Evolutionary conservation across 1,139 yeast species (phyloP).

Genomic region (Debaryomycetaceae sp.): DNA sequence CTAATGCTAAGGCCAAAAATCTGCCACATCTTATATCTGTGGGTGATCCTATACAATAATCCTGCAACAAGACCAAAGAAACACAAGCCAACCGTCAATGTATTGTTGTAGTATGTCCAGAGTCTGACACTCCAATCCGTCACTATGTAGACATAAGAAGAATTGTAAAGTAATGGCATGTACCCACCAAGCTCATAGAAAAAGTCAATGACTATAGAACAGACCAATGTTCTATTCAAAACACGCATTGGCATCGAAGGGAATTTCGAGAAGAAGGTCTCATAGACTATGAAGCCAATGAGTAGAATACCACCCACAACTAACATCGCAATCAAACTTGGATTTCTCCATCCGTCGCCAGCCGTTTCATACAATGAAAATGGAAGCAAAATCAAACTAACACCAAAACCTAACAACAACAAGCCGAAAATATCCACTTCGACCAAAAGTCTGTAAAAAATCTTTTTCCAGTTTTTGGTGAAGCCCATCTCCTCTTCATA

Average conservation of each 20-base stretch:
- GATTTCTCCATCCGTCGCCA: constrained; percentile 25
- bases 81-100: constrained; percentile 29
- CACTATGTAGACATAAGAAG: constrained; percentile 15
- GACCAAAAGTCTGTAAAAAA: constrained; percentile 11
- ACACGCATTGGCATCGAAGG: constrained; percentile 33
- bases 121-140: constrained; percentile 20
- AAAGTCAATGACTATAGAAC: constrained; percentile 16
- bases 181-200: constrained; percentile 16
- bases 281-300: constrained; percentile 20
- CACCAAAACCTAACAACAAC: constrained; percentile 32
- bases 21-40: constrained; percentile 28
- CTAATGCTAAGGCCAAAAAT: constrained; percentile 22
- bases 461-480: constrained; percentile 1
- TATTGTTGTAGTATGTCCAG: constrained; percentile 32
- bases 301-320: constrained; percentile 29
- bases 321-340: constrained; percentile 36
- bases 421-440: constrained; percentile 28
- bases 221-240: constrained; percentile 28
- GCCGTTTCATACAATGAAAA: constrained; percentile 22
- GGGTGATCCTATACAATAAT: constrained; percentile 20
- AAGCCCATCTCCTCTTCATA: not conserved
- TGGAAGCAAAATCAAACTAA: constrained; percentile 30
- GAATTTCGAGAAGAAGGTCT: constrained; percentile 23
- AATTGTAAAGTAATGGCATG: constrained; percentile 18
- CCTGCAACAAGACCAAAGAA: constrained; percentile 32